Conservation (phyloP, 495 filamentous ascomycete genomes). For the Polyplosphaeria fusca region DNA sequence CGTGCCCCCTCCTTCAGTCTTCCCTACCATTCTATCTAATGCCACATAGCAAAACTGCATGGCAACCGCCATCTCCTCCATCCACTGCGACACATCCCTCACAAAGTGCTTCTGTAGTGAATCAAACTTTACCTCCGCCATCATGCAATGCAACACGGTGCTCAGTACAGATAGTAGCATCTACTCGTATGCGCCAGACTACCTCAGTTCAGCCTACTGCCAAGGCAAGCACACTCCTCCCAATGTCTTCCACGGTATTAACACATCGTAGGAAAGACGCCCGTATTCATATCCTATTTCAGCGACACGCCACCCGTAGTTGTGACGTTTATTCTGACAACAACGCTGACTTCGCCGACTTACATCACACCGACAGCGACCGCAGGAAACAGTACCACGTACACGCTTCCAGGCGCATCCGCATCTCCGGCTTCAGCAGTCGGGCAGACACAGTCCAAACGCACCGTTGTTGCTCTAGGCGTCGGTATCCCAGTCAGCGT, state of each 20-base stretch:
- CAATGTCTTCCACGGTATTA: not conserved
- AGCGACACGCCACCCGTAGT: not conserved
- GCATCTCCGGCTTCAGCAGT: not conserved
- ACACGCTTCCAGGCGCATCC: not conserved
- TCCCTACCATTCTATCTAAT: not conserved
- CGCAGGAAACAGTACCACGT: not conserved
- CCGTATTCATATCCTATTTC: not conserved
- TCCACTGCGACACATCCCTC: not conserved
- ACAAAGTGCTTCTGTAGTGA: not conserved
- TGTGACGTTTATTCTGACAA: not conserved
- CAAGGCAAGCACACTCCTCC: not conserved
- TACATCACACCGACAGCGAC: not conserved
- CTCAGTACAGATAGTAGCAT: not conserved
- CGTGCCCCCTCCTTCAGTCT: not conserved
- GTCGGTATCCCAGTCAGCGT: not conserved
- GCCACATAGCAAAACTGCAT: not conserved
- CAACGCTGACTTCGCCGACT: not conserved
- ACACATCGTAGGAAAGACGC: too few relatives aligned
- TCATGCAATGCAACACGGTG: not conserved
- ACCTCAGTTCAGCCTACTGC: not conserved
- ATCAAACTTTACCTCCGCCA: not conserved
- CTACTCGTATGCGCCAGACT: not conserved
- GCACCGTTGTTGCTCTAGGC: not conserved
- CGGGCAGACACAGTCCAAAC: not conserved
- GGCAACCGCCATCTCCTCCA: not conserved